Percentiles rank a stretch among this genome's conserved stretches.
Evolutionary conservation across 2,329 filamentous ascomycete species (phyloP).

Genomic region (Elsinoe arachidis): DNA sequence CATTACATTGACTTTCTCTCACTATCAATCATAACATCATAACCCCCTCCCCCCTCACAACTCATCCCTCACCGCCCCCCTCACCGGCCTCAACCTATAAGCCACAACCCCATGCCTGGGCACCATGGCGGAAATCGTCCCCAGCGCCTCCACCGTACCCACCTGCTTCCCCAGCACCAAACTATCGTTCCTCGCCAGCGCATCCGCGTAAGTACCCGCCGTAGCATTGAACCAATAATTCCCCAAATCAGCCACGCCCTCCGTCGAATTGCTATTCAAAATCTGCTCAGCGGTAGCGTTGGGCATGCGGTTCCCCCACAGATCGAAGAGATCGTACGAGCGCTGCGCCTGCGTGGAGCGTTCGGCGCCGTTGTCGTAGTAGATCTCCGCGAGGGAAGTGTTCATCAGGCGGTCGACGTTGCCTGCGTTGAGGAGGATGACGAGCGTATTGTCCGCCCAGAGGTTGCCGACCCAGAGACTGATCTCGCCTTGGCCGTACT

Average conservation of each 20-base stretch:
- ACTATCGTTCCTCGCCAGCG: slow-evolving; percentile 35
- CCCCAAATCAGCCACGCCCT: slow-evolving; percentile 26
- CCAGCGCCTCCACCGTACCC: slow-evolving; percentile 35
- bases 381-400: slow-evolving; percentile 45
- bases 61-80: slow-evolving; percentile 1
- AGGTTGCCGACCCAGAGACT: slow-evolving; percentile 44
- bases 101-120: slow-evolving; percentile 17
- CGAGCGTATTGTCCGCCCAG: slow-evolving; percentile 38
- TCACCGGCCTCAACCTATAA: slow-evolving; percentile 16
- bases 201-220: slow-evolving; percentile 40
- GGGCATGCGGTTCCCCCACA: slow-evolving; percentile 51
- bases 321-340: slow-evolving; percentile 46
- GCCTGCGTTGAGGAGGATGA: slow-evolving; percentile 45
- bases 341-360: slow-evolving; percentile 31
- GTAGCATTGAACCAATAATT: slow-evolving; percentile 41
- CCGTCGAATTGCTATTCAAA: slow-evolving; percentile 22
- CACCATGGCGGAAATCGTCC: slow-evolving; percentile 38
- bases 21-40: no score
- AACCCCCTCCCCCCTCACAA: neutral
- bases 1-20: no score
- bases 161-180: slow-evolving; percentile 40
- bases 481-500: slow-evolving; percentile 38
- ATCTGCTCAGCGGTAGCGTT: slow-evolving; percentile 30
- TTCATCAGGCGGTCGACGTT: slow-evolving; percentile 38
- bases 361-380: slow-evolving; percentile 38